Conservation (phyloP, 1,284 basidiomycete genomes). For the Xerocomus tenax region DNA sequence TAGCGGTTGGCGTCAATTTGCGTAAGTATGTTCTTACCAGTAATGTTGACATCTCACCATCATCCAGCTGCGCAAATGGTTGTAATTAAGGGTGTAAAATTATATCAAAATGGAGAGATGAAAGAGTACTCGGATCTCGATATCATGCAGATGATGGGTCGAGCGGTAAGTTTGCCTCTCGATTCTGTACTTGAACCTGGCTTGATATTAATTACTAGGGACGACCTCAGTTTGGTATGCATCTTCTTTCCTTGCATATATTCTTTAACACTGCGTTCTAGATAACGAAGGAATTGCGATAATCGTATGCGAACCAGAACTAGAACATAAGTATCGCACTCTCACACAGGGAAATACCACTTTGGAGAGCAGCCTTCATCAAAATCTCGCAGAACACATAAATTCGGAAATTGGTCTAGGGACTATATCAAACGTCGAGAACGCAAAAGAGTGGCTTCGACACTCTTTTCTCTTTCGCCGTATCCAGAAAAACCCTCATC, state of each 20-base stretch:
- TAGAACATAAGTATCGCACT: conserved; percentile 63
- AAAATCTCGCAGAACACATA: conserved; percentile 78
- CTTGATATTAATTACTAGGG: conserved; percentile 45
- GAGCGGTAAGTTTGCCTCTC: conserved; percentile 49
- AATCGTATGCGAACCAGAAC: conserved; percentile 69
- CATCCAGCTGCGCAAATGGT: conserved; percentile 67
- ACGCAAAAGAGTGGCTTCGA: conserved; percentile 73
- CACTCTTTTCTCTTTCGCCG: conserved; percentile 78
- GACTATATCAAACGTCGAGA: conserved; percentile 61
- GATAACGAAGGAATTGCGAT: conserved; percentile 71
- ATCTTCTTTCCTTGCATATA: conserved; percentile 1
- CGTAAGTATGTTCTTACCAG: conserved; percentile 40
- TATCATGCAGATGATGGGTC: conserved; percentile 78
- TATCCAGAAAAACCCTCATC: conserved; percentile 70
- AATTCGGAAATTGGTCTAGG: conserved; percentile 86
- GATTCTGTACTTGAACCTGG: neutral
- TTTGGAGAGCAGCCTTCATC: conserved; percentile 79
- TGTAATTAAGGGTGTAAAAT: conserved; percentile 72
- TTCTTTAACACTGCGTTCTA: conserved; percentile 28
- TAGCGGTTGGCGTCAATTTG: conserved; percentile 84
- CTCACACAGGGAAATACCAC: conserved; percentile 61
- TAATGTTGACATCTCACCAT: neutral
- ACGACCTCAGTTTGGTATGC: conserved; percentile 80
- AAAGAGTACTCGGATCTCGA: conserved; percentile 77
- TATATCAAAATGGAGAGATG: conserved; percentile 55